Conservation (phyloP, 305 asterid genomes). For the Withania somnifera region DNA sequence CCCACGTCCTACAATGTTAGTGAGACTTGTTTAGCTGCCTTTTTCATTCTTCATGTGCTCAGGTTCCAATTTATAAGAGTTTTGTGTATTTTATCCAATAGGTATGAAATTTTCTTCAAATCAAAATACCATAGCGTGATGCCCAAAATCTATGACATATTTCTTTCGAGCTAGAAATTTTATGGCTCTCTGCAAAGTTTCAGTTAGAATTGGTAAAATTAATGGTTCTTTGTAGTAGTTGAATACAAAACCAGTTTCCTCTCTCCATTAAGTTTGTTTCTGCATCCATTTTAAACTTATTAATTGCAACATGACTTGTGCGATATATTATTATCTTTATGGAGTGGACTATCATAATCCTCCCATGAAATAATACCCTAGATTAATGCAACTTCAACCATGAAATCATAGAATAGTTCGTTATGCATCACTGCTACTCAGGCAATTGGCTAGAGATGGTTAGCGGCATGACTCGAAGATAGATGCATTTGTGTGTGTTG, state of each 20-base stretch:
- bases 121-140: neutral
- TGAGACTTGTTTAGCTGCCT: neutral
- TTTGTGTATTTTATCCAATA: neutral
- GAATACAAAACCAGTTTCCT: neutral
- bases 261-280: neutral
- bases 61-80: neutral
- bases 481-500: neutral
- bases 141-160: neutral
- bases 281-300: neutral
- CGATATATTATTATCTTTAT: neutral
- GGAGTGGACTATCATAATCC: neutral
- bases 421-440: neutral
- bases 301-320: neutral
- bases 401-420: neutral
- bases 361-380: neutral
- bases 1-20: neutral
- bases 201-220: neutral
- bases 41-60: neutral
- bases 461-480: neutral
- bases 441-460: neutral
- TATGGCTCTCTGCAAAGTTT: neutral
- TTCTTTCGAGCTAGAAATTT: neutral
- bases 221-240: neutral
- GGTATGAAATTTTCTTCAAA: neutral
- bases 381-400: neutral